Evolutionary conservation across 768 basidiomycete genomes (phyloP), one percentile per base, ranked within the genome.

Genomic region (Auricularia cornea): DNA sequence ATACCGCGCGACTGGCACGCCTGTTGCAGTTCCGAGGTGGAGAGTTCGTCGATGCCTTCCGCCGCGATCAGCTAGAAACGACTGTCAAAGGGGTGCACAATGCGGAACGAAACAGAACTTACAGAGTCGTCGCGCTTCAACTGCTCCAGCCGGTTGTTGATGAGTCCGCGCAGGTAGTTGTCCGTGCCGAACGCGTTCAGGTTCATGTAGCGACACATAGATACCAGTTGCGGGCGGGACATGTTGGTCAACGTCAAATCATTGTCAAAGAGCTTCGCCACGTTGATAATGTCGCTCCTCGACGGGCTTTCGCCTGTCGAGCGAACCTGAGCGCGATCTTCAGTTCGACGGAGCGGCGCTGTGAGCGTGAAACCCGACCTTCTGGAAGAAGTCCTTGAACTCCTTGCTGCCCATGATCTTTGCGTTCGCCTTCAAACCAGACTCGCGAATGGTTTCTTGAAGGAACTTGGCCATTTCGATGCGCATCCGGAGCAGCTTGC

Each of bases 401-500:
- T 94, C 92, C 62, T 97, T 95, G 48, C 84, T 89, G 66, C 93
- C 90, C 64, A 98, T 86, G 63, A 99, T 97, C 72, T 96, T 94
- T 23, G 89, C 86, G 65, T 92, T 92, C 10, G 92, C 92, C 73
- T 92, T 94, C 64, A 98, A 80, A 41, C 93, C 94, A 1, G 90
- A 93, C 77, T 98, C 97, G 41, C 92, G 86, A 54, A 99, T 83
- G 0, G 97, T 98, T 74, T 99, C 97, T 70, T 98, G 96, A 29
- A 99, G 81, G 81, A 98, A 99, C 72, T 99, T 98, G 69, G 97
- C 97, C 96, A 98, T 98, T 73, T 97, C 95, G 38, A 99, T 81
- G 63, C 96, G 84, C 30, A 97, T 93, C 63, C 94, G 88, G 54
- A 99, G 87, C 3, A 98, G 81, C 72, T 98, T 98, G 69, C 96